Evolutionary conservation across 768 basidiomycete genomes (phyloP), one percentile per base, ranked within the genome.

Genomic region (Calocera cornea): DNA sequence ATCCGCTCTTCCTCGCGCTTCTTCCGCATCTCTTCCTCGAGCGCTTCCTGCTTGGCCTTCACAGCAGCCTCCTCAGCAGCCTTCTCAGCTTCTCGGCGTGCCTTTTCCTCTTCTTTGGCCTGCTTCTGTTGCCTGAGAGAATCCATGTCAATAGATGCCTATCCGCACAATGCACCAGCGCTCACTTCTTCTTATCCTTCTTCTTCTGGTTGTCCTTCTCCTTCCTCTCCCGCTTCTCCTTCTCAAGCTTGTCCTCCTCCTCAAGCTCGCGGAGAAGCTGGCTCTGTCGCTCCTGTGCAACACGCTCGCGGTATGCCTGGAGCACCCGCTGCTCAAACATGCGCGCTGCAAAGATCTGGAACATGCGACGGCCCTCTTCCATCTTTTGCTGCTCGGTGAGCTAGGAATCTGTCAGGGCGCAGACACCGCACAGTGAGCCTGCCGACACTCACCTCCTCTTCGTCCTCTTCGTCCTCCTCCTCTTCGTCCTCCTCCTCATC

Each of bases 321-420:
- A 97, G 85, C 41, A 98, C 97, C 27, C 97, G 87, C 78, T 97
- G 95, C 79, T 99, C 97, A 76, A 99, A 98, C 95, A 98, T 97
- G 66, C 97, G 86, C 47, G 97, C 97, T 17, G 97, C 97, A 73
- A 99, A 99, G 78, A 99, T 97, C 71, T 93, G 94, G 81, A 99
- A 99, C 97, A 99, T 99, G 64, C 92, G 86, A 77, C 95, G 93
- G 71, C 97, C 97, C 79, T 98, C 97, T 77, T 97, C 95, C 89
- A 95, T 95, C 79, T 95, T 95, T 79, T 97, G 92, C 77, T 92
- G 90, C 76, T 97, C 95, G 1, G 95, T 94, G 60, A 84, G 80
- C 86, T 88, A 71, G 3, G 69, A 71, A 24, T 69, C 68, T 68
- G 40, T 71, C 68, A n/a, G 31, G n/a, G 36, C 19, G 16, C 44